Conservation (phyloP, 2,329 filamentous ascomycete species). For the Coniochaeta prunicola region DNA sequence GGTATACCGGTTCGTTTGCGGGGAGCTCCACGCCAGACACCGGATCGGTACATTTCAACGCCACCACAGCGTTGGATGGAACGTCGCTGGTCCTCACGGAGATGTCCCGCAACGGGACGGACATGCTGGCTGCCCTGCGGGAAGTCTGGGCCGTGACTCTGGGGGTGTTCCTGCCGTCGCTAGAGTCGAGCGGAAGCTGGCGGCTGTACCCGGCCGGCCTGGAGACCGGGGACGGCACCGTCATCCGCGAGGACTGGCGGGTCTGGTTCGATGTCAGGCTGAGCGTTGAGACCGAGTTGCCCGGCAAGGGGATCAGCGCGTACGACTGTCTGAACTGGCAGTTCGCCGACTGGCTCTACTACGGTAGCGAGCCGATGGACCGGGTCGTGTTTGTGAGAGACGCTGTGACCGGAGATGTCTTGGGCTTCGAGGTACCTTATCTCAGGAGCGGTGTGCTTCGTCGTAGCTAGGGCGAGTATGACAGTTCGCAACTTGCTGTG, state of each 20-base stretch:
- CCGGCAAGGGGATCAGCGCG: slow-evolving; percentile 8
- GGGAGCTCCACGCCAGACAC: slow-evolving; percentile 1
- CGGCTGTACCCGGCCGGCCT: slow-evolving; percentile 11
- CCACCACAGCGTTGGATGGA: slow-evolving; percentile 6
- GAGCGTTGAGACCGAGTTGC: slow-evolving; percentile 7
- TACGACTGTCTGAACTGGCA: slow-evolving; percentile 12
- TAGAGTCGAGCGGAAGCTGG: slow-evolving; percentile 1
- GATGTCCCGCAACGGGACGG: slow-evolving; percentile 6
- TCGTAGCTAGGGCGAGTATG: background rate
- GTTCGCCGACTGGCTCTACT: slow-evolving; percentile 14
- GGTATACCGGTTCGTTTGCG: slow-evolving; percentile 9
- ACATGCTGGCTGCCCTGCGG: slow-evolving; percentile 8
- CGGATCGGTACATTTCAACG: slow-evolving; percentile 2
- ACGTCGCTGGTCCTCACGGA: slow-evolving; percentile 1
- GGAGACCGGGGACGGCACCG: background rate
- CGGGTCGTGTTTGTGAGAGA: slow-evolving; percentile 14
- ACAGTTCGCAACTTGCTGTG: background rate
- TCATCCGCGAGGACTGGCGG: slow-evolving; percentile 12
- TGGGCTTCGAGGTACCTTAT: slow-evolving; percentile 15
- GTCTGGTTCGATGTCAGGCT: slow-evolving; percentile 8
- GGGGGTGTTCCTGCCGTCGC: slow-evolving; percentile 5
- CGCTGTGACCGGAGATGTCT: slow-evolving; percentile 7
- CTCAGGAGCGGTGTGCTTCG: slow-evolving; percentile 8
- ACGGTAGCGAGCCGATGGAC: slow-evolving; percentile 13
- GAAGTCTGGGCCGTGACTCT: slow-evolving; percentile 9